A percentile compares a stretch with the other conserved stretches of the same genome.
Evolutionary conservation across 306 rosid genomes (phyloP).

Genomic region (Vigna trinervia): DNA sequence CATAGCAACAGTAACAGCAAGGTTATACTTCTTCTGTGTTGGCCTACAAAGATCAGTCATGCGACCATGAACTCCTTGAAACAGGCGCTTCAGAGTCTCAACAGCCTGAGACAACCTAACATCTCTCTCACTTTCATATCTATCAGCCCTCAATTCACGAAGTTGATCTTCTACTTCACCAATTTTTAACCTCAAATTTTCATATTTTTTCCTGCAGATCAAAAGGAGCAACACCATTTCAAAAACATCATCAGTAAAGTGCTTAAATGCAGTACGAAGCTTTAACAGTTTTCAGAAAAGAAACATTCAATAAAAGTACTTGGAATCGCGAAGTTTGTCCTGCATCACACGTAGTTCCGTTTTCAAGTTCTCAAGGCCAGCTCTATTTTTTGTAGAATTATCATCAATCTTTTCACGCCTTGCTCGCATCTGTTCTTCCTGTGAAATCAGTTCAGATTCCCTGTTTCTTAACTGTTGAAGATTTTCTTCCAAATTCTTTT

Average conservation of each 20-base stretch:
- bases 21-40: conserved; percentile 93
- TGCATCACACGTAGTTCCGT: conserved; percentile 72
- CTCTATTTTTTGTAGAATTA: conserved; percentile 63
- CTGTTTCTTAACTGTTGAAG: conserved; percentile 83
- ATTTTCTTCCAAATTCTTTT: conserved; percentile 93
- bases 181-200: conserved; percentile 70
- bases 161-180: conserved; percentile 87
- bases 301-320: conserved; percentile 48
- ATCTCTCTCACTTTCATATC: conserved; percentile 97
- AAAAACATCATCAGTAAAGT: conserved; percentile 18
- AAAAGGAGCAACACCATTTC: conserved; percentile 36
- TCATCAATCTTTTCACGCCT: conserved; percentile 76
- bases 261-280: not conserved
- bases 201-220: conserved; percentile 75
- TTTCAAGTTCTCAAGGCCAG: conserved; percentile 60
- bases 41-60: conserved; percentile 98
- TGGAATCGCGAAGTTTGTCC: conserved; percentile 77
- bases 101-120: conserved; percentile 95
- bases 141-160: conserved; percentile 94
- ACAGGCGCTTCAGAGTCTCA: conserved; percentile 93
- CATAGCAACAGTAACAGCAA: conserved; percentile 99
- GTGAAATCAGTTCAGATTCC: conserved; percentile 71
- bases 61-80: conserved; percentile 98
- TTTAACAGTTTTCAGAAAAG: not conserved
- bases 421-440: conserved; percentile 75